Evolutionary conservation across 1,139 yeast species (phyloP).

Genomic region (Protomyces pachydermus): DNA sequence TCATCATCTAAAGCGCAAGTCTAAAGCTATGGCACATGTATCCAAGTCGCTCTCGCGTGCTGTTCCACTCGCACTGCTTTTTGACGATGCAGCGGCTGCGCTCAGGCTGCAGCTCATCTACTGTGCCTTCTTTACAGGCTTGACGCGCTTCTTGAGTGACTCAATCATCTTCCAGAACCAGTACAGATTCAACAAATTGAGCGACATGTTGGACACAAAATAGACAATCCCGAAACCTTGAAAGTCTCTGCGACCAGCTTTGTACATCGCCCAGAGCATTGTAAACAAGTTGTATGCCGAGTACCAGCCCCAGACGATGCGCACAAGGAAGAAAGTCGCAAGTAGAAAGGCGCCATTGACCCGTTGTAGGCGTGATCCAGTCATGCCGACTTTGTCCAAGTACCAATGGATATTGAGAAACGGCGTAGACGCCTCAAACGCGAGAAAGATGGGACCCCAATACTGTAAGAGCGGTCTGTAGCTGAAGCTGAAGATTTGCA

Average conservation of each 20-base stretch:
- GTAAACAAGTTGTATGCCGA: slow-evolving; percentile 48
- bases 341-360: slow-evolving; percentile 69
- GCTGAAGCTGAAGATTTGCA: slow-evolving; percentile 63
- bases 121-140: neutral
- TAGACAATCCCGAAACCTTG: slow-evolving; percentile 48
- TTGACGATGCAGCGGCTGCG: no score
- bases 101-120: no score
- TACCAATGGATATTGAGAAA: slow-evolving; percentile 67
- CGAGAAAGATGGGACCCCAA: slow-evolving; percentile 75
- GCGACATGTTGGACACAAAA: slow-evolving; percentile 56
- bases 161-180: slow-evolving; percentile 73
- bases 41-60: no score
- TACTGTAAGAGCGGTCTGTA: slow-evolving; percentile 67
- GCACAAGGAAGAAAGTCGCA: slow-evolving; percentile 63
- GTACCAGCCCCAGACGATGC: slow-evolving; percentile 86
- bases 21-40: no score
- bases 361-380: slow-evolving; percentile 42
- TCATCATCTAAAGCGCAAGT: no score
- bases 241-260: neutral
- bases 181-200: slow-evolving; percentile 59
- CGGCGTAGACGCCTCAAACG: slow-evolving; percentile 90
- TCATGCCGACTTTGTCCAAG: slow-evolving; percentile 28
- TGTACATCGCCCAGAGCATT: slow-evolving; percentile 1
- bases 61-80: no score
- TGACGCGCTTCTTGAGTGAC: slow-evolving; percentile 48